These are phyloP conservation scores for Anastatica hierochuntica DNA, from an alignment of 345 rosid species.

Conservation along the genomic window DNA sequence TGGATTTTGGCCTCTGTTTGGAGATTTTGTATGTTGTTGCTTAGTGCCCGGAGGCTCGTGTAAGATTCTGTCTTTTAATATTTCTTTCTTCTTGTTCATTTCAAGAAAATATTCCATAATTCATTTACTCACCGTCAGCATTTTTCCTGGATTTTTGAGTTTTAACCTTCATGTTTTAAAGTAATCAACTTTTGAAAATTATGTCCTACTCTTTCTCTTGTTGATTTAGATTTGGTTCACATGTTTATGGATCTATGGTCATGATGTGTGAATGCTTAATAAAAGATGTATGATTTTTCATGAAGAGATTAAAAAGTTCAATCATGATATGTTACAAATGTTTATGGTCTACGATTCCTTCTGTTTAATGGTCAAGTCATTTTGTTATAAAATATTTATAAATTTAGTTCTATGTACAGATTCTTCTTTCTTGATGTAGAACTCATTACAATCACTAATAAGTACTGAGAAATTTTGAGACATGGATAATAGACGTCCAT, in stretches of 20 bases:
- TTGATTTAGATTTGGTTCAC: conserved; percentile 6
- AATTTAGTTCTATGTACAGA: conserved; percentile 7
- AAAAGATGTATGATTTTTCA: background rate
- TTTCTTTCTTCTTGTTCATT: no score
- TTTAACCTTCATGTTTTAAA: background rate
- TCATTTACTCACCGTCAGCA: no score
- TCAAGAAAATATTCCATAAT: no score
- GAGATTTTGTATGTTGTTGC: no score
- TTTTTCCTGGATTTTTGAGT: no score
- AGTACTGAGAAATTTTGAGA: no score
- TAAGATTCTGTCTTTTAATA: no score
- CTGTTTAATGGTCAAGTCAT: background rate
- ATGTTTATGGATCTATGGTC: background rate
- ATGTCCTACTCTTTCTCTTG: background rate
- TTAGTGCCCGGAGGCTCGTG: no score
- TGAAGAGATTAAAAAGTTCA: conserved; percentile 1
- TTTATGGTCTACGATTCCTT: conserved; percentile 13
- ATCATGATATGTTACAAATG: conserved; percentile 7
- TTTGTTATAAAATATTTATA: background rate
- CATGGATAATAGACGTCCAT: no score
- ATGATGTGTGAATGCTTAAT: background rate
- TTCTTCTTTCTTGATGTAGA: conserved; percentile 2
- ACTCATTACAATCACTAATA: no score
- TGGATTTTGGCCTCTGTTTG: no score
- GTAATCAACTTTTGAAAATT: background rate